Conservation (phyloP, 768 basidiomycete genomes). For the Agaricus subrufescens region DNA sequence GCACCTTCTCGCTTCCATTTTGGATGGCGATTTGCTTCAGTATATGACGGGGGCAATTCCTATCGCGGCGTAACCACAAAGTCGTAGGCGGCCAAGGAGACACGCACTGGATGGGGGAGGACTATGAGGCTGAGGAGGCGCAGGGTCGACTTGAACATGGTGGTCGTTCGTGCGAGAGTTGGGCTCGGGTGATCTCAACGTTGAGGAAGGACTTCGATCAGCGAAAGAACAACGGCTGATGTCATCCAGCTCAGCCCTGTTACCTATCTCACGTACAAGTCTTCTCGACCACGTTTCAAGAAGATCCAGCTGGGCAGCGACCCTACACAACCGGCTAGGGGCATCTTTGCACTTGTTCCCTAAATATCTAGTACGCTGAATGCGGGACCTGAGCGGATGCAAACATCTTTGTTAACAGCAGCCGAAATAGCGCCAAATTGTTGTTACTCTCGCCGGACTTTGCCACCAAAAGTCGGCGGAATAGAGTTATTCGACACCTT, state of each 20-base stretch:
- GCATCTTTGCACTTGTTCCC: too few relatives aligned
- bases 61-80: not conserved
- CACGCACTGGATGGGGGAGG: conserved; percentile 5
- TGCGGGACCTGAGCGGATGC: too few relatives aligned
- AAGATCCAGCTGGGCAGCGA: too few relatives aligned
- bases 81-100: not conserved
- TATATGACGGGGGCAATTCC: not conserved
- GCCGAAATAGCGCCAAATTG: too few relatives aligned
- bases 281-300: not conserved
- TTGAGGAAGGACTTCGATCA: not conserved
- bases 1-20: not conserved
- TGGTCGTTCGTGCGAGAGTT: not conserved
- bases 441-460: too few relatives aligned
- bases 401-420: too few relatives aligned
- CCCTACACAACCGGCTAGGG: too few relatives aligned
- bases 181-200: not conserved
- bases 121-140: conserved; percentile 4
- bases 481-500: too few relatives aligned
- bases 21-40: not conserved
- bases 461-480: too few relatives aligned
- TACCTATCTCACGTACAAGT: not conserved
- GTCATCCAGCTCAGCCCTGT: not conserved
- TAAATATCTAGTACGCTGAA: too few relatives aligned
- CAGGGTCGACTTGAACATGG: conserved; percentile 2
- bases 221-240: not conserved